Conservation (phyloP, 1,284 basidiomycete genomes). For the Takashimella tepidaria region DNA sequence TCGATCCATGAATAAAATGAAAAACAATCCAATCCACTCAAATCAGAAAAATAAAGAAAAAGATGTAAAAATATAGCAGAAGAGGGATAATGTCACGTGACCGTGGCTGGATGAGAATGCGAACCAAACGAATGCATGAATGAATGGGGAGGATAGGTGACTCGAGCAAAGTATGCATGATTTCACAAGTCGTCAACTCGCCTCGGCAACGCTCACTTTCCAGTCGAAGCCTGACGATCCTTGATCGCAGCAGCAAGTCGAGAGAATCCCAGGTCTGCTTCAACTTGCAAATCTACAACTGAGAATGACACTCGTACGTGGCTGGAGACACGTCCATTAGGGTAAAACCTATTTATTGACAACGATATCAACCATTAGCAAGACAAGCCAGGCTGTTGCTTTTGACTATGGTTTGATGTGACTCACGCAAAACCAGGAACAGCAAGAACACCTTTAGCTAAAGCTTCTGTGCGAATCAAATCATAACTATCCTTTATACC, state of each 20-base stretch:
- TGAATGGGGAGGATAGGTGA: too few relatives aligned
- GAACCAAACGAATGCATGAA: too few relatives aligned
- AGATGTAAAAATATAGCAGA: too few relatives aligned
- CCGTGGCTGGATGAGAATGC: too few relatives aligned
- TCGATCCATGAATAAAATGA: too few relatives aligned
- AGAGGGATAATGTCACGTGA: too few relatives aligned
- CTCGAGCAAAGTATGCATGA: too few relatives aligned
- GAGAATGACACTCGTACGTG: conserved; percentile 79
- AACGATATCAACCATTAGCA: not conserved
- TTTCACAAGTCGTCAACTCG: too few relatives aligned
- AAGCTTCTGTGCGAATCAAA: conserved; percentile 72
- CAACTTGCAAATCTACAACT: conserved; percentile 59
- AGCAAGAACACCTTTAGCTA: conserved; percentile 76
- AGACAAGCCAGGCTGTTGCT: not conserved
- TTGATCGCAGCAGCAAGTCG: conserved; percentile 62
- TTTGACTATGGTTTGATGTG: not conserved
- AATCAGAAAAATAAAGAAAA: too few relatives aligned
- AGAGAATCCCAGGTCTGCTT: conserved; percentile 67
- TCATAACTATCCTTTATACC: conserved; percentile 60
- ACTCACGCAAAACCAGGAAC: conserved; percentile 62
- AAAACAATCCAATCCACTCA: too few relatives aligned
- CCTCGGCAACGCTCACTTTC: too few relatives aligned
- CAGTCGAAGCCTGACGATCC: too few relatives aligned
- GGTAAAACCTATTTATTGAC: conserved; percentile 56
- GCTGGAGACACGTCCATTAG: conserved; percentile 60